Evolutionary conservation across 148 eudicot species (phyloP).

Genomic region (Nyssa sinensis): DNA sequence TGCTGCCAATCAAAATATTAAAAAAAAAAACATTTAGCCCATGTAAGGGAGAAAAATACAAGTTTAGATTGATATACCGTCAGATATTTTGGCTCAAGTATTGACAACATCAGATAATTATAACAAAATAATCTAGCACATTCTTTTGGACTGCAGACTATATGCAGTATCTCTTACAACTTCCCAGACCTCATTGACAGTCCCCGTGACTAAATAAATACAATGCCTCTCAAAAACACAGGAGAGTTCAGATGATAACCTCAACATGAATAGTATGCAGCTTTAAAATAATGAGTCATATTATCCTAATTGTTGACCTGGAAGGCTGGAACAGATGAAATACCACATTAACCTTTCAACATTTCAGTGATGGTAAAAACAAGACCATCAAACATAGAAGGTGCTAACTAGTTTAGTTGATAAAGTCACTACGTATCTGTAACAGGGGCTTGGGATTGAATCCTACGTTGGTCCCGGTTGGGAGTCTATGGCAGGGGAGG

Average conservation of each 20-base stretch:
- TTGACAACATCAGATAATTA: not conserved
- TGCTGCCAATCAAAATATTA: no score
- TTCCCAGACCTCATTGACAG: not conserved
- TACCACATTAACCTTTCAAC: not conserved
- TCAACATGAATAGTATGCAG: not conserved
- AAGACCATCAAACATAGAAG: no score
- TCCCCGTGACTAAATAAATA: not conserved
- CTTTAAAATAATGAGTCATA: slow-evolving; percentile 5
- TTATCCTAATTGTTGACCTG: not conserved
- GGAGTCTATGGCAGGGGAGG: no score
- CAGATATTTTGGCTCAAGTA: not conserved
- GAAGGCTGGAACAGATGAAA: not conserved
- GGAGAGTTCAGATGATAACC: not conserved
- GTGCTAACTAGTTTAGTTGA: no score
- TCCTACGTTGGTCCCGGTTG: no score
- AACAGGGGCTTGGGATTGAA: no score
- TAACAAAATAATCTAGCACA: no score
- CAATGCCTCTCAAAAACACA: not conserved
- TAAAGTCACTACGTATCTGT: no score
- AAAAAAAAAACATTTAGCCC: not conserved
- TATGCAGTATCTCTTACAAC: not conserved
- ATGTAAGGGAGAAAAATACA: no score
- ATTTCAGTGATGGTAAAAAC: not conserved
- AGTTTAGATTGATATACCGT: not conserved
- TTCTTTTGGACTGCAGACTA: not conserved